These are phyloP conservation scores for Sherardia arvensis DNA, from an alignment of 257 asterid species.

Conservation along the genomic window DNA sequence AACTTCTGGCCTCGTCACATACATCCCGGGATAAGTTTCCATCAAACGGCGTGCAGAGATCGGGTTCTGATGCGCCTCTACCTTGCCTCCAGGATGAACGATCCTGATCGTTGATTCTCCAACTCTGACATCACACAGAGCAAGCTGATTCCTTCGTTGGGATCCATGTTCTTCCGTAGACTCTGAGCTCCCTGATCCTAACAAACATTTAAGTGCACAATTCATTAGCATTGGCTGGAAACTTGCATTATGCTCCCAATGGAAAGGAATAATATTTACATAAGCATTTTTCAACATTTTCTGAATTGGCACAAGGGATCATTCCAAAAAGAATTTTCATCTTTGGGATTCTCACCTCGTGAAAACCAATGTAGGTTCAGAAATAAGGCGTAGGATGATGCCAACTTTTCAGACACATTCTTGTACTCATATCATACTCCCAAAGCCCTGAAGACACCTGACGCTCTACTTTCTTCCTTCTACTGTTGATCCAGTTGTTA, in stretches of 20 bases:
- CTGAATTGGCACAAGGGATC: conserved; percentile 19
- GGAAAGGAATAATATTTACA: conserved; percentile 2
- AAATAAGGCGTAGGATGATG: conserved; percentile 37
- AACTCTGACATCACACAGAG: conserved; percentile 21
- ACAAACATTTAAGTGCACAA: conserved; percentile 13
- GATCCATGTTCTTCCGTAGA: conserved; percentile 1
- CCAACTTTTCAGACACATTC: conserved; percentile 77
- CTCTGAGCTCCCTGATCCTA: conserved; percentile 6
- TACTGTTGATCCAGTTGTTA: conserved; percentile 78
- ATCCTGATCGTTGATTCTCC: conserved; percentile 28
- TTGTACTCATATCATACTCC: conserved; percentile 64
- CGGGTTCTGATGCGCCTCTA: conserved; percentile 39
- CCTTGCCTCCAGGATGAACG: conserved; percentile 59
- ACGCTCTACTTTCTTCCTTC: conserved; percentile 68
- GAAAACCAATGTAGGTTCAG: conserved; percentile 35
- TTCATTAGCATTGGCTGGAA: conserved; percentile 33
- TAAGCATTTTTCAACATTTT: conserved; percentile 14
- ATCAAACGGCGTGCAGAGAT: conserved; percentile 46
- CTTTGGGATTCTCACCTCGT: conserved; percentile 34
- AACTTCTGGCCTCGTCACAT: conserved; percentile 43
- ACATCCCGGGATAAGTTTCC: conserved; percentile 53
- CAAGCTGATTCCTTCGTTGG: neutral
- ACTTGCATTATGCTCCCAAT: conserved; percentile 10
- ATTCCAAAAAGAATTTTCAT: conserved; percentile 27
- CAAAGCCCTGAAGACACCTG: conserved; percentile 73